Percentiles rank a stretch among this genome's conserved stretches.
These are phyloP conservation scores for Candida tetrigidarum DNA, from an alignment of 1,139 yeast species.

Conservation along the genomic window DNA sequence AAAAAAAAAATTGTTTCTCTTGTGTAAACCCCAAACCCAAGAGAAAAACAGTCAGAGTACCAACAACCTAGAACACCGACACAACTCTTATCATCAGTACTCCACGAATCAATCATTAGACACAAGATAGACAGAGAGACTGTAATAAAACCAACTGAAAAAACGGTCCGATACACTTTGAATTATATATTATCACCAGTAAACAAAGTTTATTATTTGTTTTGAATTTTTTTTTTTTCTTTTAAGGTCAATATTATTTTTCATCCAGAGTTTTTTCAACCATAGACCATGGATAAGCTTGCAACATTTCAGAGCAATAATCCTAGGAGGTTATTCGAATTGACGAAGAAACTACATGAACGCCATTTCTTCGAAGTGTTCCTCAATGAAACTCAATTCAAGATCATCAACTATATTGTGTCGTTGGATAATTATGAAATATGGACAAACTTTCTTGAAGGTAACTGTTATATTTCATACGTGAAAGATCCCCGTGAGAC, in stretches of 20 bases:
- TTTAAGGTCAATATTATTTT: background rate
- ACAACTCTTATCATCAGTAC: background rate
- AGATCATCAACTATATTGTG: conserved; percentile 51
- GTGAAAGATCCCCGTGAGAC: conserved; percentile 15
- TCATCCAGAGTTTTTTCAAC: background rate
- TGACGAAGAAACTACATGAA: conserved; percentile 52
- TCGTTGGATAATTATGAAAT: conserved; percentile 34
- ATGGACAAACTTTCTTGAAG: conserved; percentile 60
- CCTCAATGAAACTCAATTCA: conserved; percentile 63
- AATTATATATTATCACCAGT: background rate
- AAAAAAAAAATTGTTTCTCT: background rate
- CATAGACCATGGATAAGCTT: conserved; percentile 41
- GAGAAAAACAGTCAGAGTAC: background rate
- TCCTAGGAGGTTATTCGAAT: conserved; percentile 40
- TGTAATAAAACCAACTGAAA: background rate
- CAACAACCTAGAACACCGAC: background rate
- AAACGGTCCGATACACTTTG: background rate
- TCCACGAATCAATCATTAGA: conserved; percentile 5
- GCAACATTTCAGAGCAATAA: conserved; percentile 48
- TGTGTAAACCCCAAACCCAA: background rate
- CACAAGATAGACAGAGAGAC: background rate
- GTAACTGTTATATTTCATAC: conserved; percentile 44
- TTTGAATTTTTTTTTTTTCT: background rate
- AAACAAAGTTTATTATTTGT: background rate
- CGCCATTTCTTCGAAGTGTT: conserved; percentile 59